Base-by-base conservation (phyloP, 1,139 yeast species). In the Geotrichum bryndzae region DNA sequence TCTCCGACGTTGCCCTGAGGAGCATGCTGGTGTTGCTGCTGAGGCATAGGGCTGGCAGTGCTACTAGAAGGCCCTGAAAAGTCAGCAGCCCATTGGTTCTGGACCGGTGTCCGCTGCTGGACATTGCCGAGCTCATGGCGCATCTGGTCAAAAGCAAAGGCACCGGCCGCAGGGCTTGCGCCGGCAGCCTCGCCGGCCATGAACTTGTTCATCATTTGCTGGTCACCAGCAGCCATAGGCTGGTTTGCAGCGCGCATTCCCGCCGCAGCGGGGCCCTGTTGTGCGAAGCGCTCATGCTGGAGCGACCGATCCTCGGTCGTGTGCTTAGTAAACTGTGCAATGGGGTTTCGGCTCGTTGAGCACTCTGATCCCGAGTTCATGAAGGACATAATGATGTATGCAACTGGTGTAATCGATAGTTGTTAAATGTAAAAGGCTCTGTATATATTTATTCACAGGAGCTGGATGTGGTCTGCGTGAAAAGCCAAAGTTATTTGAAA, bases 261-360 rank as follows among this genome's bases (percentile, higher is more conserved):
- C 45, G 69, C 60, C 22, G 61, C 61, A 29, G 65, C 66, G 31
- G 68, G 63, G 38, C 65, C 68, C 41, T 67, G 67, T 22, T 68
- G 70, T 25, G 67, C 68, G 63, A 75, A 63, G 15, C 78, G 70
- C 60, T 84, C 88, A 67, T 82, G 79, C 70, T 85, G 90, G 58
- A 85, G 77, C 10, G 88, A 82, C 60, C 86, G 74, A 70, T 85
- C 90, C 67, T 73, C 80, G 54, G 83, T 84, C 64, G 86, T 86
- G 54, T 87, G 90, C 70, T 87, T 87, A 65, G 84, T 82, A 72
- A 92, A 85, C 78, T 90, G 96, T 3, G 96, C 82, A 61, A 92
- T 79, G 23, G 96, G 96, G 73, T 91, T 91, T 63, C 84, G 80
- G 63, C 84, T 82, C 1, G 88, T 87, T 1, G 96, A 87, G 77